Conservation (phyloP, 352 stramenopile species). For the Phytopythium oedochilum region DNA sequence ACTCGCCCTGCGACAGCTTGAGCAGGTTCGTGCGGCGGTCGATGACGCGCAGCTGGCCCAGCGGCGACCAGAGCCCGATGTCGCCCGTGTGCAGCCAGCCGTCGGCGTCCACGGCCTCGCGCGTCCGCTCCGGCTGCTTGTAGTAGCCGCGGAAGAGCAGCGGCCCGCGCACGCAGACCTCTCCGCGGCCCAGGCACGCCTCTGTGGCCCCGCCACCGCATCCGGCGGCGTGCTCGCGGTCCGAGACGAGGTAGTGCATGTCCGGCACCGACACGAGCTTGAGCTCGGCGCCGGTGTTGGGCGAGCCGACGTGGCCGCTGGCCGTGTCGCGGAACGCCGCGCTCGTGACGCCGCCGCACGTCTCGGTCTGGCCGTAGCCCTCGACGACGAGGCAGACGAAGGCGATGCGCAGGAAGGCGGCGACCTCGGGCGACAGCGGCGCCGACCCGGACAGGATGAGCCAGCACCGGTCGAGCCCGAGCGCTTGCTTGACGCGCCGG, state of each 20-base stretch:
- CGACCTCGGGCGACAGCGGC: constrained; percentile 89
- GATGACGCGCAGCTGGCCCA: constrained; percentile 89
- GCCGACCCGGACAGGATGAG: constrained; percentile 94
- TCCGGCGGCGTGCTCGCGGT: constrained; percentile 51
- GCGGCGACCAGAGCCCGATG: constrained; percentile 92
- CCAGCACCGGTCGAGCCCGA: constrained; percentile 82
- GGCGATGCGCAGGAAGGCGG: constrained; percentile 93
- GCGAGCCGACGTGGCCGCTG: constrained; percentile 91
- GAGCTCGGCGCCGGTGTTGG: constrained; percentile 85
- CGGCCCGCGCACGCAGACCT: constrained; percentile 73
- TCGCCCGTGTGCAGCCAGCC: constrained; percentile 98
- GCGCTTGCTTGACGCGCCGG: constrained; percentile 85
- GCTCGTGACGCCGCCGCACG: constrained; percentile 77
- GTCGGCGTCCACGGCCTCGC: constrained; percentile 86
- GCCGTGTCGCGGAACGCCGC: constrained; percentile 29
- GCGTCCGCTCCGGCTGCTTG: constrained; percentile 91
- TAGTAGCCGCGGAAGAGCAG: constrained; percentile 93
- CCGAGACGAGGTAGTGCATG: constrained; percentile 93
- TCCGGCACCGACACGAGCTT: constrained; percentile 95
- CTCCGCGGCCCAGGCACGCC: constrained; percentile 45
- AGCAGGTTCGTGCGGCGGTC: constrained; percentile 94
- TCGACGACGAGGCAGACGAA: constrained; percentile 87
- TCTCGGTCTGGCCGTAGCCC: constrained; percentile 97
- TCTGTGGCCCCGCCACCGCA: constrained; percentile 9
- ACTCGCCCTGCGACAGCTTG: constrained; percentile 94